Evolutionary conservation across 169 alveolate genomes (phyloP).

Genomic region (Cryptosporidium parvum): DNA sequence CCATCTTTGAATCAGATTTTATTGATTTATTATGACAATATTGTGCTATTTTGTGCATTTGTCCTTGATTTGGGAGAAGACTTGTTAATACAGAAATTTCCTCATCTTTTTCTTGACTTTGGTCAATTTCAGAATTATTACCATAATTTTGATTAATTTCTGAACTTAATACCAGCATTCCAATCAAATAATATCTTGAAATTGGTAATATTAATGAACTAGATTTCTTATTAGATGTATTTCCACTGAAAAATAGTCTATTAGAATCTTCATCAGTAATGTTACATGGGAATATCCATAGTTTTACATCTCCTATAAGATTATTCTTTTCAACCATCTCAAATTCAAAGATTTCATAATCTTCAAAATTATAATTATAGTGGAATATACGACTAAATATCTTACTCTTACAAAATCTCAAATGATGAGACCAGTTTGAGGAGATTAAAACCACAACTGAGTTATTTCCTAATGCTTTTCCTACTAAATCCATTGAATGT

Average conservation of each 20-base stretch:
- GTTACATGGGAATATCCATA: constrained; percentile 34
- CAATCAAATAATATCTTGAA: constrained; percentile 43
- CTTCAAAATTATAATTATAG: constrained; percentile 3
- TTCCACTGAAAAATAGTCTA: not conserved
- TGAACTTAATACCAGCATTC: constrained; percentile 3
- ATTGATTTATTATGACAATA: constrained; percentile 37
- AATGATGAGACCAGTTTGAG: constrained; percentile 39
- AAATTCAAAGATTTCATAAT: constrained; percentile 51
- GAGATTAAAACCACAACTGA: constrained; percentile 41
- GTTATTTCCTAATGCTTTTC: not conserved
- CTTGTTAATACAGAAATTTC: not conserved
- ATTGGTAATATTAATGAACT: constrained; percentile 34
- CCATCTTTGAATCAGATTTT: constrained; percentile 40
- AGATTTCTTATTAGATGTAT: not conserved
- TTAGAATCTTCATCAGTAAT: not conserved
- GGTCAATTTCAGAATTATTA: not conserved
- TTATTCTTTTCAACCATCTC: not conserved
- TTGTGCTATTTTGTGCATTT: constrained; percentile 51
- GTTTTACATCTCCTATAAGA: not conserved
- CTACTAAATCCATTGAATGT: not conserved
- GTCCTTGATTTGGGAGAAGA: constrained; percentile 49
- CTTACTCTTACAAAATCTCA: not conserved
- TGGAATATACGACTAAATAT: constrained; percentile 24
- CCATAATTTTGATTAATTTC: not conserved
- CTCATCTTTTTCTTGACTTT: constrained; percentile 5